Conservation (phyloP, 768 basidiomycete genomes). For the Tephrocybe sp. region DNA sequence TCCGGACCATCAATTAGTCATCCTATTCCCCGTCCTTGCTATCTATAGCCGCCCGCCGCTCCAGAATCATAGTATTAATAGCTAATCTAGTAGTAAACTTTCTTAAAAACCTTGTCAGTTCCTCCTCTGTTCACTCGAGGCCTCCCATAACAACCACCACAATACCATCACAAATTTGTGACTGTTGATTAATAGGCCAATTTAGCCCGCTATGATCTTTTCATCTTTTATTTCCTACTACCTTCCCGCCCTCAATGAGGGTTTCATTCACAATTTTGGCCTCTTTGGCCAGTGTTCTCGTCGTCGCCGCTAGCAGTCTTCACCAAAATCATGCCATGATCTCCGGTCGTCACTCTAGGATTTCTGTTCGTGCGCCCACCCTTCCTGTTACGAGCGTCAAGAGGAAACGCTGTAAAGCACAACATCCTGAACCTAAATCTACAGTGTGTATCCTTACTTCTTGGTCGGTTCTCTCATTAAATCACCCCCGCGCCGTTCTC, state of each 20-base stretch:
- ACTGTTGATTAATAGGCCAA: slow-evolving; percentile 14
- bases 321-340: slow-evolving; percentile 27
- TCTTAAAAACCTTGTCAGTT: no score
- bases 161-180: slow-evolving; percentile 11
- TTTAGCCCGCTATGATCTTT: slow-evolving; percentile 3
- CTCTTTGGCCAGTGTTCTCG: slow-evolving; percentile 34
- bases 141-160: background rate
- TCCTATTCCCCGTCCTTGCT: no score
- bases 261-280: slow-evolving; percentile 35
- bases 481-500: no score
- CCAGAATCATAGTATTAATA: no score
- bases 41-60: no score
- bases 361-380: slow-evolving; percentile 30
- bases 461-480: background rate
- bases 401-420: slow-evolving; percentile 21
- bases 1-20: background rate
- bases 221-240: slow-evolving; percentile 13
- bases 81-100: no score
- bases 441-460: background rate
- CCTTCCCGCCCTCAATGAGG: slow-evolving; percentile 38
- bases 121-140: no score
- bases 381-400: slow-evolving; percentile 7
- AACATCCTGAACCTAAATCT: slow-evolving; percentile 7
- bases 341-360: slow-evolving; percentile 32
- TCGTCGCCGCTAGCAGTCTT: slow-evolving; percentile 32